Evolutionary conservation across 1,139 yeast species (phyloP).

Genomic region (Magnusiomyces paraingens): DNA sequence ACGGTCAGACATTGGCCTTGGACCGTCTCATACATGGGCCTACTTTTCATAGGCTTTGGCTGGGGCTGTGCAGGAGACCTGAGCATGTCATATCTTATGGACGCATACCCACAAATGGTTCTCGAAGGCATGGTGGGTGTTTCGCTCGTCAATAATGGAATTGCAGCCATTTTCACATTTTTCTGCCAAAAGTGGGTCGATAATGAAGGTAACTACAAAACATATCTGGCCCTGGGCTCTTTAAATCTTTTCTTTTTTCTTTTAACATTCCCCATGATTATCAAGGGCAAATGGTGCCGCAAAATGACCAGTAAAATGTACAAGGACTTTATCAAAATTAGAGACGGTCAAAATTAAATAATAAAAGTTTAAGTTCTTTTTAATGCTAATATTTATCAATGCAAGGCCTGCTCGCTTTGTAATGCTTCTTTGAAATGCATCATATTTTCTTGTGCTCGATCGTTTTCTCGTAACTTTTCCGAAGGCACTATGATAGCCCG

Average conservation of each 20-base stretch:
- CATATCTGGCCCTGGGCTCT: slow-evolving; percentile 69
- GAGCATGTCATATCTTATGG: slow-evolving; percentile 51
- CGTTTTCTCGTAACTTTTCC: slow-evolving; percentile 61
- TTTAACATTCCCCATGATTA: slow-evolving; percentile 58
- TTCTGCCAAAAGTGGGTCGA: slow-evolving; percentile 70
- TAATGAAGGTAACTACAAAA: slow-evolving; percentile 58
- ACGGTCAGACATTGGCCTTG: slow-evolving; percentile 57
- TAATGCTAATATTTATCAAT: too few species aligned
- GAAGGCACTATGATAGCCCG: slow-evolving; percentile 88
- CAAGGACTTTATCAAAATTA: slow-evolving; percentile 52
- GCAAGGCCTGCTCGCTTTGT: too few species aligned
- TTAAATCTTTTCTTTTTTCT: slow-evolving; percentile 60
- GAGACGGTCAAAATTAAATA: slow-evolving; percentile 37
- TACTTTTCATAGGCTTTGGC: slow-evolving; percentile 48
- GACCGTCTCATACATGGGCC: slow-evolving; percentile 42
- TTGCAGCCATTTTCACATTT: slow-evolving; percentile 74
- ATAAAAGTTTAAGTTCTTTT: too few species aligned
- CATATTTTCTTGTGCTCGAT: slow-evolving; percentile 36
- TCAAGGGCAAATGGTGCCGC: slow-evolving; percentile 68
- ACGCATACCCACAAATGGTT: slow-evolving; percentile 54
- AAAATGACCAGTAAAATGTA: slow-evolving; percentile 56
- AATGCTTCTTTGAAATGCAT: too few species aligned
- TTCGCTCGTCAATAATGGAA: slow-evolving; percentile 68
- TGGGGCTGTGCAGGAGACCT: slow-evolving; percentile 54
- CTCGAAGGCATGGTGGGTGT: slow-evolving; percentile 87